Percentiles rank a stretch among this genome's conserved stretches.
Evolutionary conservation across 75 land plant genomes (phyloP).

Genomic region (Azolla pinnata): DNA sequence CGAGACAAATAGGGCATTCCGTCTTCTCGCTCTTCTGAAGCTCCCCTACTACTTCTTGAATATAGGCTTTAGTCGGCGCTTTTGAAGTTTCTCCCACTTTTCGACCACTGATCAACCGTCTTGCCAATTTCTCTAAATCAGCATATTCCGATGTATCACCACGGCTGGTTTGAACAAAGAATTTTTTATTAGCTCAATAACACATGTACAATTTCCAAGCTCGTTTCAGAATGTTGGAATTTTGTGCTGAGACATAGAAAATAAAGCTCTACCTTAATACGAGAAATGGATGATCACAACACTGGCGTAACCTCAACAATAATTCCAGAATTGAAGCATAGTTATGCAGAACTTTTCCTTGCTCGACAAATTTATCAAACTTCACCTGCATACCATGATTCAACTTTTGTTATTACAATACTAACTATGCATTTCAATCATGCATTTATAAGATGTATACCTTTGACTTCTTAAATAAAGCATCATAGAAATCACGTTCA

Average conservation of each 20-base stretch:
- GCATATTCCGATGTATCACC: conserved; percentile 57
- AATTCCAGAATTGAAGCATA: conserved; percentile 87
- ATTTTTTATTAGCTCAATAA: too few species aligned
- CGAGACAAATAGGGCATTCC: conserved; percentile 90
- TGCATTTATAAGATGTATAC: conserved; percentile 13
- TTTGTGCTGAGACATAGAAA: background rate
- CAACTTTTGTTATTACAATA: too few species aligned
- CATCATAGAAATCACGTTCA: conserved; percentile 75
- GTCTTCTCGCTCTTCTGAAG: conserved; percentile 47
- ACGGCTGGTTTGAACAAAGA: conserved; percentile 36
- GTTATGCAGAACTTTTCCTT: conserved; percentile 82
- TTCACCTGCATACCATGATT: conserved; percentile 66
- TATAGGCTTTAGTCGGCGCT: conserved; percentile 47
- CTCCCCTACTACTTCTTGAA: conserved; percentile 66
- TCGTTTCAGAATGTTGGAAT: too few species aligned
- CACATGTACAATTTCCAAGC: too few species aligned
- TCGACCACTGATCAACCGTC: conserved; percentile 33
- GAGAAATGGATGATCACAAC: conserved; percentile 95
- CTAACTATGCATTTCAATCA: background rate
- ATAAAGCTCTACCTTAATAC: conserved; percentile 53
- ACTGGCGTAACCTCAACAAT: conserved; percentile 68
- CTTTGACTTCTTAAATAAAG: conserved; percentile 74
- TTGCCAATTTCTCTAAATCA: conserved; percentile 58
- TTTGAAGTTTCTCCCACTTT: background rate
- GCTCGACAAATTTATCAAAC: conserved; percentile 83